Evolutionary conservation across 768 basidiomycete genomes (phyloP), one percentile per base, ranked within the genome.

Genomic region (Amanita pseudoporphyria): DNA sequence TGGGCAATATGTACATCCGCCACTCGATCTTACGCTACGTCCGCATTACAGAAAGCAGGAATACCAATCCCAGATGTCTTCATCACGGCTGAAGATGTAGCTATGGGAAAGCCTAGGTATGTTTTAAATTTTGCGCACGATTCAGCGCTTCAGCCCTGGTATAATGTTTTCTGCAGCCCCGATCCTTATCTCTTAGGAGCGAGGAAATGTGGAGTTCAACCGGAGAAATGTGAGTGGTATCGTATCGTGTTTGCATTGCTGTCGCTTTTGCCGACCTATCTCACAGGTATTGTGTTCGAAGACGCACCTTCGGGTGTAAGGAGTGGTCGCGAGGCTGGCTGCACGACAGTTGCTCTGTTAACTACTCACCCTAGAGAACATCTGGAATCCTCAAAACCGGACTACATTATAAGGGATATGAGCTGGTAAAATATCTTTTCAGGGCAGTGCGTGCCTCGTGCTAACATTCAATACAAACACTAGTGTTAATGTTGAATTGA

Each of bases 1-100:
- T 96, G 90, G 89, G 83, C 88, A 0, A 84, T 96, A 57, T 89
- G 88, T 64, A 94, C 92, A 28, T 82, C 84, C 60, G 90, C 92
- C 0, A 93, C 91, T 14, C 73, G 73, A 41, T 62, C 57, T 16
- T 95, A 96, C 63, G 91, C 91, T 12, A 63, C 72, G 2, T 72
- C 79, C 26, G 90, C 91, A 9, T 71, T 95, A 44, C 65, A 64
- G 14, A 74, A 77, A 19, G 81, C 84, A 42, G 77, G 74, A 2
- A 72, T 94, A 46, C 77, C 79, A n/a, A 60, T 74, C 10, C 84
- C 87, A 3, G 81, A 85, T 32, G 75, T 80, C 39, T 79, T 92
- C 53, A 80, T 94, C 45, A 81, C 79, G 4, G 83, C 90, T n/a
- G 84, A 94, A 60, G 84, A 92, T 54, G 90, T 94, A 3, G 62